These are phyloP conservation scores for Prunus salicina DNA, from an alignment of 306 rosid genomes.

Conservation along the genomic window DNA sequence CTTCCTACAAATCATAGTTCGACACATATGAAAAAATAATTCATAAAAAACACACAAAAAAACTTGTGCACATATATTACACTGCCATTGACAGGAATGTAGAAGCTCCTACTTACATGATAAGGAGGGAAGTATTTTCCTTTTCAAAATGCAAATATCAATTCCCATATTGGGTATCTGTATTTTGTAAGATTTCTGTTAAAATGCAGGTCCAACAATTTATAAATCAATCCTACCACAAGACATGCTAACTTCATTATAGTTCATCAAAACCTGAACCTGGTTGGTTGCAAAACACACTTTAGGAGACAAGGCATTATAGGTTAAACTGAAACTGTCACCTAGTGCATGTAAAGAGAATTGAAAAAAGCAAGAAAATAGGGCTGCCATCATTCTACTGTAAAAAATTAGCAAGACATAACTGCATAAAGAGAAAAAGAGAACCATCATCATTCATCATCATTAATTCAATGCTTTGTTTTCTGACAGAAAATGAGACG, in stretches of 20 bases:
- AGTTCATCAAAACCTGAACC: background rate
- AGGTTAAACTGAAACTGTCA: background rate
- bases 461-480: conserved; percentile 1
- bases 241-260: background rate
- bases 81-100: rapidly evolving
- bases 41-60: too few species aligned
- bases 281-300: background rate
- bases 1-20: too few species aligned
- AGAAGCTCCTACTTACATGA: too few species aligned
- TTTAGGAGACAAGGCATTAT: conserved; percentile 11
- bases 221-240: background rate
- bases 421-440: background rate
- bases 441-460: conserved; percentile 11
- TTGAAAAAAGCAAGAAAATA: too few species aligned
- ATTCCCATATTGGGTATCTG: too few species aligned
- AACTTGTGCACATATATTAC: too few species aligned
- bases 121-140: too few species aligned
- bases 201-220: too few species aligned
- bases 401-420: conserved; percentile 9
- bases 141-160: too few species aligned
- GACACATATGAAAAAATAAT: too few species aligned
- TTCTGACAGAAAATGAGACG: background rate
- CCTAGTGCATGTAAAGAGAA: too few species aligned
- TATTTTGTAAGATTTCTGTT: too few species aligned
- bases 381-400: conserved; percentile 1